Evolutionary conservation across 306 rosid genomes (phyloP).

Genomic region (Prunus davidiana): DNA sequence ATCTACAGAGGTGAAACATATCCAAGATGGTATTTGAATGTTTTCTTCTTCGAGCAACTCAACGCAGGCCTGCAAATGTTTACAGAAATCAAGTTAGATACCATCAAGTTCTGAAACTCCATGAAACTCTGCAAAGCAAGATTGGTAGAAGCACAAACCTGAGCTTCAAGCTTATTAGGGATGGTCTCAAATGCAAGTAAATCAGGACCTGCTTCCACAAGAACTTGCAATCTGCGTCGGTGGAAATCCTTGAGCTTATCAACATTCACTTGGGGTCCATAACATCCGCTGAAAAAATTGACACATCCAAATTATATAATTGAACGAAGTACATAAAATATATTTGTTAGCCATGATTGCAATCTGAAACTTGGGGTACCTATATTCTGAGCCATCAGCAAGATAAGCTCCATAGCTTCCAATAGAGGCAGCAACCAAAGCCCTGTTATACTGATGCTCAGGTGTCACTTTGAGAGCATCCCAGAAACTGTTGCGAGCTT

Average conservation of each 20-base stretch:
- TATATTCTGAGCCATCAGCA: constrained; percentile 95
- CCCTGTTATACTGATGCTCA: constrained; percentile 45
- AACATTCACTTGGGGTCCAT: constrained; percentile 57
- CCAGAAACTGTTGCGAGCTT: constrained; percentile 85
- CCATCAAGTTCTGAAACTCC: not conserved
- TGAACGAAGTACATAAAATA: not conserved
- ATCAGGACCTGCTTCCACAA: constrained; percentile 75
- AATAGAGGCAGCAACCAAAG: constrained; percentile 87
- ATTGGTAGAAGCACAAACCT: constrained; percentile 41
- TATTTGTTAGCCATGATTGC: not conserved
- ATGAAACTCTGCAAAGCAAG: not conserved
- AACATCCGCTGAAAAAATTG: constrained; percentile 50
- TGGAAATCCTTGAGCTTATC: constrained; percentile 86
- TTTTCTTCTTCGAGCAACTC: constrained; percentile 87
- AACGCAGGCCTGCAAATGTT: constrained; percentile 53
- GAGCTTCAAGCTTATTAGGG: constrained; percentile 85
- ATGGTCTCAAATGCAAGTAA: constrained; percentile 86
- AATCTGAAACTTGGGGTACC: constrained; percentile 11
- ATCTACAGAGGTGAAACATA: constrained; percentile 80
- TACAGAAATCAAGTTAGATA: not conserved
- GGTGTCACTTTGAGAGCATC: constrained; percentile 37
- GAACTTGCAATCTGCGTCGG: constrained; percentile 77
- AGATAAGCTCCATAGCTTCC: constrained; percentile 97
- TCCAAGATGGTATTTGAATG: constrained; percentile 73
- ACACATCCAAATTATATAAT: not conserved